Evolutionary conservation across 2,329 filamentous ascomycete genomes (phyloP), one percentile per base, ranked within the genome.

Genomic region (Beauveria caledonica): DNA sequence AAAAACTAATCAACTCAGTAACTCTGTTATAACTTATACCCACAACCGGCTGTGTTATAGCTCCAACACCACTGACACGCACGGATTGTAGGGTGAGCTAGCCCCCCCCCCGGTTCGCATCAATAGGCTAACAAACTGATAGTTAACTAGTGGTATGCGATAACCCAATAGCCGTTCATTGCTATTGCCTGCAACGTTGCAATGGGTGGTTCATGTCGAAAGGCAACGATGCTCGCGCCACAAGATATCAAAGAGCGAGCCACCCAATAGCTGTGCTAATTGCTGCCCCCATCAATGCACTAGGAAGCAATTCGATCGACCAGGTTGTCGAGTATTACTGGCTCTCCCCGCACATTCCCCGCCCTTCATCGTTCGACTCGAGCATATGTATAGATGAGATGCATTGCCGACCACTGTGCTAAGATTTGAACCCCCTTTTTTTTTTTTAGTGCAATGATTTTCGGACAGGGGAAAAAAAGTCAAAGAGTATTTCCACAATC

Each of bases 101-200:
- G 13, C 45, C 27, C 5, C 15, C 5, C 15, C 15, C 45, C 45
- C 9, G 7, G 15, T 17, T 42, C 17, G 40, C 9, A 10, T n/a
- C 11, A 42, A 42, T 42, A 42, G n/a, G 40, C 40, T 42, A 42
- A 19, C 40, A 42, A 42, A 4, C 40, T 42, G 9, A 42, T 42
- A 42, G n/a, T n/a, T n/a, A n/a, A n/a, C n/a, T n/a, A n/a, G 33
- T 15, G 33, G 13, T 15, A 0, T 36, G 5, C 13, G 33, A 36
- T 36, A 36, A 36, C 33, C 33, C 33, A 15, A 13, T 10, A 25
- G 21, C 23, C 23, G 40, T 29, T 36, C 11, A 36, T 36, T 33
- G 29, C 7, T 13, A 9, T 10, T 27, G 29, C 45, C 29, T 57
- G 54, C 54, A 57, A 57, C 54, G 54, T 57, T 57, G n/a, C 54